These are phyloP conservation scores for Fagopyrum esculentum DNA, from an alignment of 148 eudicot genomes.

Conservation along the genomic window DNA sequence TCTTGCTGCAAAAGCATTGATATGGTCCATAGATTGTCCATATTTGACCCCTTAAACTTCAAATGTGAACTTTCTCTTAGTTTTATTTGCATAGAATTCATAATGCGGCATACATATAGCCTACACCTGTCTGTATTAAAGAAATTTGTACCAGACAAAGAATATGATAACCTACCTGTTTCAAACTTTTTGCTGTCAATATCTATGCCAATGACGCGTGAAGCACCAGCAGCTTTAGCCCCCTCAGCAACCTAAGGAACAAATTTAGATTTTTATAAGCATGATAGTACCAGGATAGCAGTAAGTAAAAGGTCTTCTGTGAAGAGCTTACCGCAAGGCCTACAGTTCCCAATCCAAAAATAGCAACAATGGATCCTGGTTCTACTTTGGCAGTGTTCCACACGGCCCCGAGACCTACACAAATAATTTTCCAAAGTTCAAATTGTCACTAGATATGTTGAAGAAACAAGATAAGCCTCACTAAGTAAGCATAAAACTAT, in stretches of 20 bases:
- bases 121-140: not conserved
- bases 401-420: conserved; percentile 91
- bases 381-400: conserved; percentile 99
- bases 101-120: not conserved
- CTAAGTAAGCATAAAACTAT: not conserved
- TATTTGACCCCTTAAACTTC: not conserved
- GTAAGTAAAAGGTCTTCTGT: not conserved
- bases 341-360: conserved; percentile 98
- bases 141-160: not conserved
- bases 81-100: not conserved
- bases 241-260: conserved; percentile 89
- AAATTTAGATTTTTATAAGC: not conserved
- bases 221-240: conserved; percentile 23
- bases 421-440: not conserved
- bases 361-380: conserved; percentile 90
- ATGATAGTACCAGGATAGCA: conserved; percentile 4
- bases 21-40: not conserved
- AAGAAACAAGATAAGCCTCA: not conserved
- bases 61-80: not conserved
- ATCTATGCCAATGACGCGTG: conserved; percentile 74
- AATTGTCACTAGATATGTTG: conserved; percentile 1
- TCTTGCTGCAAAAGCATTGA: not conserved
- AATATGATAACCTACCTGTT: conserved; percentile 30
- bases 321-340: conserved; percentile 81
- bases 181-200: conserved; percentile 89